Conservation (phyloP, 495 filamentous ascomycete genomes). For the Apodospora peruviana region DNA sequence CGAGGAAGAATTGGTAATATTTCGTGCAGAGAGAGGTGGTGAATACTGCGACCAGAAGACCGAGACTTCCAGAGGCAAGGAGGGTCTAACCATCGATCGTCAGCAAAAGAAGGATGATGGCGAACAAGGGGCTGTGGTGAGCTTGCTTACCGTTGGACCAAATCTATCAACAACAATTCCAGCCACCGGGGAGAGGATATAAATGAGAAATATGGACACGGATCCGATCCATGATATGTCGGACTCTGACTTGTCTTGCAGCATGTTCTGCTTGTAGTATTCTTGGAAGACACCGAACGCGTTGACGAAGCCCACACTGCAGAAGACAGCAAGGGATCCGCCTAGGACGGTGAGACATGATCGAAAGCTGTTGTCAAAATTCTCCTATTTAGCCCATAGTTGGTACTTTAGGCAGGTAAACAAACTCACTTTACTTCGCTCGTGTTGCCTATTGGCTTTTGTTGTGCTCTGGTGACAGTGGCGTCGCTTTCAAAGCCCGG, state of each 20-base stretch:
- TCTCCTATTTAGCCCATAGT: too few species aligned
- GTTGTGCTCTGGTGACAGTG: too few species aligned
- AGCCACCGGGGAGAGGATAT: slow-evolving; percentile 27
- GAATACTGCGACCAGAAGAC: slow-evolving; percentile 30
- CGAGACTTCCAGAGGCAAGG: slow-evolving; percentile 10
- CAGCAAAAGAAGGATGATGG: not conserved
- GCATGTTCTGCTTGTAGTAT: slow-evolving; percentile 44
- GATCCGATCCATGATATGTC: slow-evolving; percentile 47
- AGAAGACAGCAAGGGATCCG: slow-evolving; percentile 32
- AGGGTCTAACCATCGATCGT: slow-evolving; percentile 1
- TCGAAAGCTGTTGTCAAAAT: slow-evolving; percentile 4
- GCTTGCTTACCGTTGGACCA: slow-evolving; percentile 30
- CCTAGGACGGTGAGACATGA: slow-evolving; percentile 25
- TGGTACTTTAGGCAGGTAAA: too few species aligned
- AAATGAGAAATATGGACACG: slow-evolving; percentile 39
- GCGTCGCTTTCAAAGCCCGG: too few species aligned
- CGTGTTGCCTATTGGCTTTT: too few species aligned
- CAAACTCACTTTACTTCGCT: not conserved
- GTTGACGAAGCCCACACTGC: slow-evolving; percentile 42
- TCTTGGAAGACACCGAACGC: slow-evolving; percentile 56
- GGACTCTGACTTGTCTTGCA: slow-evolving; percentile 36
- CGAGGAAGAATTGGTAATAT: slow-evolving; percentile 54
- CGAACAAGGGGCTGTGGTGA: not conserved
- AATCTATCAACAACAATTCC: slow-evolving; percentile 42
- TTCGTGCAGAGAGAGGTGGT: slow-evolving; percentile 48